Base-by-base conservation (phyloP, 495 filamentous ascomycete genomes). In the Neurospora tetrasperma region DNA sequence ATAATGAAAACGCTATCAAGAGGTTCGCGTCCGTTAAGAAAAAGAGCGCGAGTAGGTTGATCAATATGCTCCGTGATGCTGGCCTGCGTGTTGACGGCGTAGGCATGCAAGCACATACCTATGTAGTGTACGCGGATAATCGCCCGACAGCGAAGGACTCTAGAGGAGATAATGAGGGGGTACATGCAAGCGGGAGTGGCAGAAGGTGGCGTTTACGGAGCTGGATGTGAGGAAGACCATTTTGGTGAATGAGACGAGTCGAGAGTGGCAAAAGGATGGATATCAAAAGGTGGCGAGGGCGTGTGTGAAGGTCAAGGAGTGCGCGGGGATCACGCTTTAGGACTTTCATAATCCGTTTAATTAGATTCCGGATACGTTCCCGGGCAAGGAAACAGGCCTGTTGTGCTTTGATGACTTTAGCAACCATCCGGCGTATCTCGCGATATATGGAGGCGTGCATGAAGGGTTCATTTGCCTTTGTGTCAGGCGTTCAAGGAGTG, bases 1-100 rank as follows among this genome's bases (percentile, higher is more conserved):
- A 89, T 82, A 91, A 91, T 76, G 88, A 90, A 74, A 92, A 91
- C 82, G 90, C 88, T 81, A 87, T 90, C 76, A 90, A 91, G 78
- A 82, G 77, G 5, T 81, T 83, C 7, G 70, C 46, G 0, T 70
- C 69, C 4, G 76, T 75, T 73, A 81, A 81, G 73, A 78, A 77
- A 8, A 75, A 71, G 23, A 83, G 85, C 6, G 74, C 81, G 66
- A 87, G 90, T 77, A 79, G 83, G 42, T 86, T 91, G 66, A 86
- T 91, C 71, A 83, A 86, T 73, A 76, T 85, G 35, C 76, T 92
- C 27, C 74, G 87, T 69, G 82, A 83, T 1, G 85, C 82, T 27
- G 87, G 86, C 0, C 84, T 84, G 39, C 85, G 85, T 69, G 89
- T 92, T 74, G 88, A 92, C 73, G 89, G 90, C 14, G 87, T 92